A percentile compares a stretch with the other conserved stretches of the same genome.
Evolutionary conservation across 306 rosid species (phyloP).

Genomic region (Trifolium dubium): DNA sequence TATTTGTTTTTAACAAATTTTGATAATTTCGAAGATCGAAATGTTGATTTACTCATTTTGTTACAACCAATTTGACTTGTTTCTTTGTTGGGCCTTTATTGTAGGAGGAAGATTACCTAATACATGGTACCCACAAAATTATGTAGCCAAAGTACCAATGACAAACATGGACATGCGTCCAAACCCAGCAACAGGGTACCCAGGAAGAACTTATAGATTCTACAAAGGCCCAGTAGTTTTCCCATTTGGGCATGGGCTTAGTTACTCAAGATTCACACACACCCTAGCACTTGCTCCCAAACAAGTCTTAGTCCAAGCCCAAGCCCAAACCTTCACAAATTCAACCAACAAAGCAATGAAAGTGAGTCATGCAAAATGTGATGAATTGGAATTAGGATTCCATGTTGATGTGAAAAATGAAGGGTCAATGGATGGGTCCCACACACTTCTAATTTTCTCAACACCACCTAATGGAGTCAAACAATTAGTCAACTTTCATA

Average conservation of each 20-base stretch:
- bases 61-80: not conserved
- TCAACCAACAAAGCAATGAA: constrained; percentile 52
- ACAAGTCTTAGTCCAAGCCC: constrained; percentile 43
- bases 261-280: constrained; percentile 68
- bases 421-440: constrained; percentile 76
- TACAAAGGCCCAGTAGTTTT: constrained; percentile 88
- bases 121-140: constrained; percentile 92
- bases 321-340: constrained; percentile 42
- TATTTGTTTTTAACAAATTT: too few species aligned
- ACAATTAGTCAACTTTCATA: constrained; percentile 67
- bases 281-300: constrained; percentile 56
- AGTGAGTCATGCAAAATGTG: constrained; percentile 61
- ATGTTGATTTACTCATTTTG: not conserved
- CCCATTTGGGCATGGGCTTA: constrained; percentile 81
- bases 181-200: constrained; percentile 70
- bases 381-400: constrained; percentile 39
- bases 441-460: constrained; percentile 65
- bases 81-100: not conserved
- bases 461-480: constrained; percentile 59
- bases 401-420: constrained; percentile 65
- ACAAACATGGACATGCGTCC: constrained; percentile 80
- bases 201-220: constrained; percentile 90
- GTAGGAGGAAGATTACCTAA: constrained; percentile 53
- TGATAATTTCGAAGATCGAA: too few species aligned
- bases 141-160: constrained; percentile 69